Evolutionary conservation across 371 early-diverging fungal species (phyloP), one percentile per base, ranked within the genome.

Genomic region (Sporodiniella umbellata): DNA sequence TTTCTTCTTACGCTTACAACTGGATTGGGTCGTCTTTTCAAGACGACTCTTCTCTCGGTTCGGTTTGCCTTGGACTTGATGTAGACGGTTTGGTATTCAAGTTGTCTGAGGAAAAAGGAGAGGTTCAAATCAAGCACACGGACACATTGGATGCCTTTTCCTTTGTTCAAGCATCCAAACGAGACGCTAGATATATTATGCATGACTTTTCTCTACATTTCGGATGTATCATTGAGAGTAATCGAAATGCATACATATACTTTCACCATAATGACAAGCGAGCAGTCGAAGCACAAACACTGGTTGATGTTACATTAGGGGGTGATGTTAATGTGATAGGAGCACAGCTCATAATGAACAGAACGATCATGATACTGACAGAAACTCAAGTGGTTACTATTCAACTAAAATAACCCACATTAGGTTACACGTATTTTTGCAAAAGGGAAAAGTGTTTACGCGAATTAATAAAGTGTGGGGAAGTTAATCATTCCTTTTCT

Each of bases 61-160:
- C 83, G 0, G 63, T 88, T 0, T 83, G 84, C 44, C 60, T 89
- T 8, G 81, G 83, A 45, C 71, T 79, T 33, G 91, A 91, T 60
- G 87, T 93, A 1, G 92, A 92, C 60, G 90, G 84, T 3, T 54
- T 85, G 0, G 78, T 88, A 1, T 91, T 80, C 39, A 28, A 55
- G 6, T 45, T 83, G 12, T 53, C 58, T 0, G 68, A 68, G 48
- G 5, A 54, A 45, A 45, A 44, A 40, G 31, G 52, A 19, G 11
- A 3, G 0, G 14, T 58, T 17, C 35, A 63, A 37, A 33, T 63
- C 4, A 31, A 59, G 15, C 94, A 90, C 54, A 51, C 51, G 10
- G 70, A 75, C 25, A 80, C 89, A 0, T 83, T 90, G 53, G 72
- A 83, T 44, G 92, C 92, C 0, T 68, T 93, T 47, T 87, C 84